Base-by-base conservation (phyloP, 768 basidiomycete species). In the Mycena latifolia region DNA sequence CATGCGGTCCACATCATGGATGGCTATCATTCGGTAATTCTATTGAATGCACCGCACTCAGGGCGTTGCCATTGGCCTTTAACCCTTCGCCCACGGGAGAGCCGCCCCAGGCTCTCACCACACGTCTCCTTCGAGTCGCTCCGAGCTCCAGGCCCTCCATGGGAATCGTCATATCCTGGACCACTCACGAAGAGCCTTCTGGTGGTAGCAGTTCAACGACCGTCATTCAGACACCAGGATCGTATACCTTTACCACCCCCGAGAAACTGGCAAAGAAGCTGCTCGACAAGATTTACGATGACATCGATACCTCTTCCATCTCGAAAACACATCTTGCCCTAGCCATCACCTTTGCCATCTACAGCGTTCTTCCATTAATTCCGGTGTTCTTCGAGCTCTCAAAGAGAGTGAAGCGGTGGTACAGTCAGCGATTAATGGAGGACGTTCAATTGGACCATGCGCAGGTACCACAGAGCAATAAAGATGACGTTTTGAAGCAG, bases 251-350 rank as follows among this genome's bases (percentile, higher is more conserved):
- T 12, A 47, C 46, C 46, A 47, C 46, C 46, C 22, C 22, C 46
- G 18, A 47, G 46, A 12, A 47, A 24, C n/a, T n/a, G n/a, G 46
- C 5, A 27, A 47, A 47, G 46, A 47, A 47, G 46, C 46, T 47
- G 46, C 46, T 47, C 46, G 15, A 47, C 46, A 47, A 47, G 46
- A 47, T 47, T 47, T 47, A 47, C 46, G 46, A 47, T 47, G 46
- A 47, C 46, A 47, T 47, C 46, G 46, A 47, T 47, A 47, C 46
- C 22, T 47, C 46, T 47, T 47, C 46, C 46, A 47, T 47, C 46
- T 47, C 46, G 15, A 24, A 24, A 47, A 47, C 46, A 47, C 46
- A 47, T 47, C 46, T 47, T 47, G 46, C 46, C 46, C 46, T 47
- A 47, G 46, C 46, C 46, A 47, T 47, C 46, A 47, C 46, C 46